Percentiles rank a stretch among this genome's conserved stretches.
These are phyloP conservation scores for Butyriboletus loyo DNA, from an alignment of 768 basidiomycete genomes.

Conservation along the genomic window DNA sequence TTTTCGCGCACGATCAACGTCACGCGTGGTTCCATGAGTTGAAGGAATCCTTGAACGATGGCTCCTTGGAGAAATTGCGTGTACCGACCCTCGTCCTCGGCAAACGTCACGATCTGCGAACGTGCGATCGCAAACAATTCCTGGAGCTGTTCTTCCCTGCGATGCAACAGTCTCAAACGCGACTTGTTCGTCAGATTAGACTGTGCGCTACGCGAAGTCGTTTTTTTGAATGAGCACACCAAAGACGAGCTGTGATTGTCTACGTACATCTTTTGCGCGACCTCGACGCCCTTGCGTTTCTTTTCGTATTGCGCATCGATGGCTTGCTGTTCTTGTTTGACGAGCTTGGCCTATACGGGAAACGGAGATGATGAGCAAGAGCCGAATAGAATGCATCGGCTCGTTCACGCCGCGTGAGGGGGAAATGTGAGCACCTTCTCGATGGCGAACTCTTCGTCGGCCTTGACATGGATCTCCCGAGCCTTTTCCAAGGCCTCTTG, in stretches of 20 bases:
- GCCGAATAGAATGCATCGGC: not conserved
- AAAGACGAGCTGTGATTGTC: conserved; percentile 3
- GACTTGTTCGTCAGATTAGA: conserved; percentile 97
- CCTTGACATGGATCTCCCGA: conserved; percentile 94
- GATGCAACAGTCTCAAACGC: conserved; percentile 83
- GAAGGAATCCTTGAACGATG: conserved; percentile 82
- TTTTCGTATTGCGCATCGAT: conserved; percentile 95
- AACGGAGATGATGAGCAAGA: not conserved
- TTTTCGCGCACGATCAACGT: conserved; percentile 64
- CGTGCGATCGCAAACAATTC: conserved; percentile 80
- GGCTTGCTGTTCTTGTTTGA: conserved; percentile 91
- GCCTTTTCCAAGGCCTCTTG: conserved; percentile 98
- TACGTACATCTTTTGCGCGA: conserved; percentile 92
- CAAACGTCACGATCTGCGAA: conserved; percentile 55
- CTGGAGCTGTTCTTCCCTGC: conserved; percentile 89
- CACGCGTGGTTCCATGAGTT: conserved; percentile 72
- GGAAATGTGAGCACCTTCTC: conserved; percentile 70
- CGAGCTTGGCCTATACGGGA: conserved; percentile 80
- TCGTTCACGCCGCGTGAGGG: not conserved
- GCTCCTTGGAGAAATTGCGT: conserved; percentile 78
- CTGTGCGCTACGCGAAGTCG: conserved; percentile 60
- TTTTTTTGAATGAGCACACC: not conserved
- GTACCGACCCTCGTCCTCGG: conserved; percentile 68
- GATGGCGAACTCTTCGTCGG: conserved; percentile 98
- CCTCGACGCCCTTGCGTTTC: conserved; percentile 91